Evolutionary conservation across 257 asterid species (phyloP), one percentile per base, ranked within the genome.

Genomic region (Thymus mandschuricus): DNA sequence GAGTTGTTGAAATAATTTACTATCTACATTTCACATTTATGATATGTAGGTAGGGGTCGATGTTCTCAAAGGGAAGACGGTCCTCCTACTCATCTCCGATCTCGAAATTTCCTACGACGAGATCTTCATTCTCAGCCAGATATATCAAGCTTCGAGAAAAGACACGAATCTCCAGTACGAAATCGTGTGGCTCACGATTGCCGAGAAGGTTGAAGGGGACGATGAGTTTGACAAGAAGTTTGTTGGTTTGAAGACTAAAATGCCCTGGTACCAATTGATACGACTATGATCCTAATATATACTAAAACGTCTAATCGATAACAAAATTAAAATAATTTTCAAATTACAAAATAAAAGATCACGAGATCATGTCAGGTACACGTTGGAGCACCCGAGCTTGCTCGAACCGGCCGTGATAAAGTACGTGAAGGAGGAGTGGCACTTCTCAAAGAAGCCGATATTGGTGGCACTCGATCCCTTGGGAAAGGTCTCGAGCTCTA

Each of bases 391-490:
- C 46, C 65, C 46, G 29, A 6, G 48, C 8, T 2, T 35, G 13
- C 48, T 60, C 11, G 43, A 35, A 38, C 6, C 65, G 7, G 65
- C 30, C 6, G 48, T 60, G 30, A 6, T 8, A 9, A 60, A 12
- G 65, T 60, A 12, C 48, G 65, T 60, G 31, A 60, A n/a, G 48
- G 65, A 60, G 29, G 65, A 60, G 30, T 60, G 65, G 65, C 65
- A 35, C 45, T 60, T 5, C 65, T 10, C 65, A 29, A 60, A 35
- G 31, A 34, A 60, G 30, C 13, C 65, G 13, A 34, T 60, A 2
- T 9, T 60, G 31, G 65, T 60, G 48, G 65, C 48, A 3, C 13
- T 60, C 48, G 48, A 60, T n/a, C 31, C 48, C 3, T 13, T 21
- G 5, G 65, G 65, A 35, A 60, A 8, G 40, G 31, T 60, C 11